Percentiles rank a stretch among this genome's conserved stretches.
These are phyloP conservation scores for Climacium dendroides DNA, from an alignment of 225 moss, liverwort and hornwort genomes.

Conservation along the genomic window DNA sequence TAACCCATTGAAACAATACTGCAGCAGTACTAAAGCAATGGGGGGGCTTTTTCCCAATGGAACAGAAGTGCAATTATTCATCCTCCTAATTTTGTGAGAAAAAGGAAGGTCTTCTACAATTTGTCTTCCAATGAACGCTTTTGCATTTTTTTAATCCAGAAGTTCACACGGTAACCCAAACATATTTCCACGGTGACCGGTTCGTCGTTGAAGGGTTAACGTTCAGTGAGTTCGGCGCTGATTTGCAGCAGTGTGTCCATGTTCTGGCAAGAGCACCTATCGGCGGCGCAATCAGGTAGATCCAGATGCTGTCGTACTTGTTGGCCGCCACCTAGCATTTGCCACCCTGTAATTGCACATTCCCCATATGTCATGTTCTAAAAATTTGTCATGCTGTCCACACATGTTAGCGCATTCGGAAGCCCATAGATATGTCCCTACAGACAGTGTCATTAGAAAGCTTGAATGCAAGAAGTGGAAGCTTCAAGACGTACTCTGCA, in stretches of 20 bases:
- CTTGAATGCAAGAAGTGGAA: background rate
- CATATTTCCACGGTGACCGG: no score
- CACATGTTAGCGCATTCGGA: background rate
- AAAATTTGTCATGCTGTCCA: background rate
- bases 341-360: background rate
- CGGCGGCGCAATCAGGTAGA: slow-evolving; percentile 27
- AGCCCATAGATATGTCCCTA: background rate
- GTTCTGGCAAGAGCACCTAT: slow-evolving; percentile 34
- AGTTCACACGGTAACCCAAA: no score
- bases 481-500: slow-evolving; percentile 10
- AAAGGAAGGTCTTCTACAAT: no score
- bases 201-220: no score
- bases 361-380: no score
- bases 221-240: background rate
- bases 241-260: slow-evolving; percentile 28
- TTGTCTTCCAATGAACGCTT: no score
- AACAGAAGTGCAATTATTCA: no score
- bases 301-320: slow-evolving; percentile 26
- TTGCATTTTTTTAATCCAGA: no score
- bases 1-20: no score
- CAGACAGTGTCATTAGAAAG: background rate
- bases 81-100: no score
- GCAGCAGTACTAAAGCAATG: no score
- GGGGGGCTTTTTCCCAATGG: no score
- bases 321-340: slow-evolving; percentile 1